phyloP scores from a whole-genome alignment of 352 stramenopile genomes.

The Hyaloperonospora arabidopsidis region DNA sequence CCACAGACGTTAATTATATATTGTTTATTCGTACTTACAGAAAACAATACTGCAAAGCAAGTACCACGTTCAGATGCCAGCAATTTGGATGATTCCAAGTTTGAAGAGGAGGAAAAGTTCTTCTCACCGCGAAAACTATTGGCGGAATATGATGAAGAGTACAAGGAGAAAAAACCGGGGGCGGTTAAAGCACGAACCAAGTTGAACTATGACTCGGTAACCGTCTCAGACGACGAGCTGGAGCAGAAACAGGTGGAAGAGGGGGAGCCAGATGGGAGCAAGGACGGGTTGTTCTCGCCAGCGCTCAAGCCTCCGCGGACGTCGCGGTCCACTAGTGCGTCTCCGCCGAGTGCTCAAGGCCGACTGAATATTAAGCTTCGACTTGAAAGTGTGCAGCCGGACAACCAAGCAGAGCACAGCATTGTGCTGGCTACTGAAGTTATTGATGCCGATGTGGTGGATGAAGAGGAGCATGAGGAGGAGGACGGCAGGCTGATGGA shows the following conservation, averaged over 20 bases:
- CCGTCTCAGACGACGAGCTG: conserved; percentile 8
- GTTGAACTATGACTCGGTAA: conserved; percentile 19
- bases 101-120: conserved; percentile 37
- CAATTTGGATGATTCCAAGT: conserved; percentile 18
- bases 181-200: conserved; percentile 23
- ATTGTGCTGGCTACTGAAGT: conserved; percentile 17
- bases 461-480: conserved; percentile 30
- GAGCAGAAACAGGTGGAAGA: conserved; percentile 11
- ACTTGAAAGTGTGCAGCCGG: conserved; percentile 12
- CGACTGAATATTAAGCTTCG: conserved; percentile 31
- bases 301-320: conserved; percentile 47
- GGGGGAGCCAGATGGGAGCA: conserved; percentile 5
- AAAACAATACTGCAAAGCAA: conserved; percentile 42
- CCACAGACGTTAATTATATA: background rate
- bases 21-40: conserved; percentile 9
- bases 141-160: conserved; percentile 43
- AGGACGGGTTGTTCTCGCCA: conserved; percentile 70
- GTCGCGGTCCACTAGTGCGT: conserved; percentile 33
- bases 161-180: conserved; percentile 14
- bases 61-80: too few species aligned
- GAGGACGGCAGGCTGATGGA: conserved; percentile 34
- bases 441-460: background rate
- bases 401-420: conserved; percentile 28
- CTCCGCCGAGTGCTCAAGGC: conserved; percentile 24
- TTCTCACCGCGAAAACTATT: conserved; percentile 59